Base-by-base conservation (phyloP, 75 land plant genomes). In the Cunninghamia lanceolata region DNA sequence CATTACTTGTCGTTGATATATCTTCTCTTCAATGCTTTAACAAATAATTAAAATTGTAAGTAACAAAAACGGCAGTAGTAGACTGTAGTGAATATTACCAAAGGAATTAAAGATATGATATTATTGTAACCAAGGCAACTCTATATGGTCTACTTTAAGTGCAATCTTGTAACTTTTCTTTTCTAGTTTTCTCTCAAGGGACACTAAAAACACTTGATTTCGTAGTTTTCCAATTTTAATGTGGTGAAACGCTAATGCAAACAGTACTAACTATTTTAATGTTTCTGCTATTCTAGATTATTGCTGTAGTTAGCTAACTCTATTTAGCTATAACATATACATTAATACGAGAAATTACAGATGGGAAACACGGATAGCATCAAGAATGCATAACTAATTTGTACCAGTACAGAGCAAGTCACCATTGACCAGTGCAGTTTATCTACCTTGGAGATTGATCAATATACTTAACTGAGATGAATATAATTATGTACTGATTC, bases 1-100 rank as follows among this genome's bases (percentile, higher is more conserved):
- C 90, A 90, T 90, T 15, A 90, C 84, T 82, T 90, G 91, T 50
- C 91, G 85, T 73, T 90, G 91, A 81, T 86, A 90, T 63, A 90
- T 90, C 70, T 90, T 90, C 83, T 90, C 91, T 82, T 90, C 91
- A 47, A 90, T 88, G 84, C 91, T 90, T 88, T 4, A 47, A 16
- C 17, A 47, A 21, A 88, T 4, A 34, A 71, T 32, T 71, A 34
- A 10, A 32, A 71, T 32, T 71, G 11, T 71, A 28, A 66, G 70
- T 34, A 71, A 71, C 36, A 71, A 10, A 32, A 32, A 32, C 32
- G 9, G 75, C 14, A 9, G 3, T 21, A 71, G 3, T 3, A 71
- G 7, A 36, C 15, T 32, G 36, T 71, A 10, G 0, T 71, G 68
- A 71, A 32, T 71, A 32, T 32, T 32, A 71, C 38, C 14, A 71